A percentile compares a stretch with the other conserved stretches of the same genome.
phyloP scores from a whole-genome alignment of 306 rosid genomes.

The Quercus variabilis region DNA sequence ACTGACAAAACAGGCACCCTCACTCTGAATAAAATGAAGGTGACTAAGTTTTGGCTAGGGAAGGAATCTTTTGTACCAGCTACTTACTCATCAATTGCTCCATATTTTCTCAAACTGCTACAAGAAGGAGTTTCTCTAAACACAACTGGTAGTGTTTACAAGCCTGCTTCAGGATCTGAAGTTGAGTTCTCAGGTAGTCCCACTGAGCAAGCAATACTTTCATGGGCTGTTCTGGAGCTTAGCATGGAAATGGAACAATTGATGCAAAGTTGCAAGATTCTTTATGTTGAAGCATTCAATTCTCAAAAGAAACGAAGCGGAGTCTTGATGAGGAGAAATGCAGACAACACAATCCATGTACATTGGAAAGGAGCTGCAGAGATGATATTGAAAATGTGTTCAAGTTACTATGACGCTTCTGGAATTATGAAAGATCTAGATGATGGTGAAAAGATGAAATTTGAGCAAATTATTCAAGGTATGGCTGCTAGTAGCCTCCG shows the following conservation, averaged over 20 bases:
- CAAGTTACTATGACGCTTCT: slow-evolving; percentile 23
- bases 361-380: slow-evolving; percentile 53
- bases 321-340: slow-evolving; percentile 19
- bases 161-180: not conserved
- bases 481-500: slow-evolving; percentile 25
- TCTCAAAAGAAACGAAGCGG: slow-evolving; percentile 39
- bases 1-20: slow-evolving; percentile 45
- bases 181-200: slow-evolving; percentile 41
- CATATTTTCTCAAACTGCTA: slow-evolving; percentile 3
- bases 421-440: slow-evolving; percentile 4
- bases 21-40: slow-evolving; percentile 39
- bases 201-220: slow-evolving; percentile 49
- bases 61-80: not conserved
- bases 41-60: slow-evolving; percentile 34
- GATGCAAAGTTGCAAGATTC: not conserved
- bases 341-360: slow-evolving; percentile 13
- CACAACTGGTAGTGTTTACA: slow-evolving; percentile 41
- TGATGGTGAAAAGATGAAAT: not conserved
- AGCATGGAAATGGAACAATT: slow-evolving; percentile 27
- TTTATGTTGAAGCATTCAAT: slow-evolving; percentile 40
- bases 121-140: slow-evolving; percentile 39
- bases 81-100: slow-evolving; percentile 12
- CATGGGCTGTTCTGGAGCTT: slow-evolving; percentile 36
- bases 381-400: slow-evolving; percentile 14
- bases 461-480: slow-evolving; percentile 18